Base-by-base conservation (phyloP, 2,329 filamentous ascomycete genomes). In the Madurella fahalii region DNA sequence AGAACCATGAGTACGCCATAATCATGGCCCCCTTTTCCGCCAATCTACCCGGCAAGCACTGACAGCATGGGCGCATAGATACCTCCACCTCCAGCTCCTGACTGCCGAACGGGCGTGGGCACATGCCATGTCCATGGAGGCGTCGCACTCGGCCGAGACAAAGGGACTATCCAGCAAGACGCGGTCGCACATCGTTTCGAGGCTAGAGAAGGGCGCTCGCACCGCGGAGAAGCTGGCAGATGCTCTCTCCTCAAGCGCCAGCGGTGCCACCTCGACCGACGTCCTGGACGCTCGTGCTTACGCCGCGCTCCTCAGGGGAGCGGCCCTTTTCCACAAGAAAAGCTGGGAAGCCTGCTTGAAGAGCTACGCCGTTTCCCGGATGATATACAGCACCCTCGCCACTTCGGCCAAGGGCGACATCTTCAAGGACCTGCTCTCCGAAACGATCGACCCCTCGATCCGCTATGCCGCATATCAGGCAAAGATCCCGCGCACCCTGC, bases 381-480 rank as follows among this genome's bases (percentile, higher is more conserved):
- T 96, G 53, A 86, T 96, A 64, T 99, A 97, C 74, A 85, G 81
- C 57, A 85, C 88, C 0, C 76, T 99, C 42, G 78, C 85, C 16
- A 78, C 80, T 30, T 76, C 81, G 15, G 71, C 75, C 16, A 86
- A 84, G 67, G 86, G 84, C 58, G 93, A 96, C 55, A 76, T 88
- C 37, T 94, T 90, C 77, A 91, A 89, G 67, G 93, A 97, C 58
- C 79, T 96, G 20, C 75, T 99, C 54, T 84, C 87, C 46, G 86
- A 89, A 64, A 95, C 89, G 4, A 86, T 96, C 58, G 94, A 99
- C 68, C 92, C 92, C 2, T 95, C 91, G 58, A 89, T 99, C 65
- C 86, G 93, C 59, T 97, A 95, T 70, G 92, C 92, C 37, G 91
- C 94, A 16, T 97, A 97, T 69, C 91, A 96, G 71, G 80, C 91